Evolutionary conservation across 2,329 filamentous ascomycete species (phyloP).

Genomic region (Coleophoma crateriformis): DNA sequence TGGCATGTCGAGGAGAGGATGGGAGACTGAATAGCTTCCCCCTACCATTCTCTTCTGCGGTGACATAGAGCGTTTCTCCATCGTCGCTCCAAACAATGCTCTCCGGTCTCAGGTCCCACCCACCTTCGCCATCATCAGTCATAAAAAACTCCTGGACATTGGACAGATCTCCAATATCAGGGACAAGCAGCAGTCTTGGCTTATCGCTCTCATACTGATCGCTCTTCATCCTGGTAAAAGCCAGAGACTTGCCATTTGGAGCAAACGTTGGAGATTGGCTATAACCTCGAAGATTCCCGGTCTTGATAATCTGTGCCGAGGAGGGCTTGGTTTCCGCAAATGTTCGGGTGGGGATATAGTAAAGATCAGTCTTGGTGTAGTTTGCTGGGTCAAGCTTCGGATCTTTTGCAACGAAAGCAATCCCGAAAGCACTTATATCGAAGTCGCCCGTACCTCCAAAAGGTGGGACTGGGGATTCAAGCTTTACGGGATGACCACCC

Average conservation of each 20-base stretch:
- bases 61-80: slow-evolving; percentile 62
- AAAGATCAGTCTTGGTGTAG: slow-evolving; percentile 78
- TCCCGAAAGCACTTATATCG: slow-evolving; percentile 60
- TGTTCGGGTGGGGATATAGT: slow-evolving; percentile 59
- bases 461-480: slow-evolving; percentile 66
- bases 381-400: slow-evolving; percentile 65
- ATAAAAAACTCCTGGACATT: slow-evolving; percentile 58
- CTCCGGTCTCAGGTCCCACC: slow-evolving; percentile 55
- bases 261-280: slow-evolving; percentile 67
- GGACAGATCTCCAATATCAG: slow-evolving; percentile 51
- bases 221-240: slow-evolving; percentile 73
- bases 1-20: slow-evolving; percentile 43
- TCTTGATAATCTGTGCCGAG: slow-evolving; percentile 47
- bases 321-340: slow-evolving; percentile 50
- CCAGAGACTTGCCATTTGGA: slow-evolving; percentile 62
- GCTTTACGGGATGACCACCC: slow-evolving; percentile 29
- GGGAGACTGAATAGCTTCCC: slow-evolving; percentile 58
- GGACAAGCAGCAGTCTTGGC: slow-evolving; percentile 59
- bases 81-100: slow-evolving; percentile 51
- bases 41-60: slow-evolving; percentile 64
- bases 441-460: slow-evolving; percentile 81
- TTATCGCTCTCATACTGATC: slow-evolving; percentile 79
- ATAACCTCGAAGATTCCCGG: slow-evolving; percentile 57
- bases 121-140: slow-evolving; percentile 56
- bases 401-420: slow-evolving; percentile 70